Percentiles rank a stretch among this genome's conserved stretches.
These are phyloP conservation scores for Termitomyces sp. DNA, from an alignment of 768 basidiomycete species.

Conservation along the genomic window DNA sequence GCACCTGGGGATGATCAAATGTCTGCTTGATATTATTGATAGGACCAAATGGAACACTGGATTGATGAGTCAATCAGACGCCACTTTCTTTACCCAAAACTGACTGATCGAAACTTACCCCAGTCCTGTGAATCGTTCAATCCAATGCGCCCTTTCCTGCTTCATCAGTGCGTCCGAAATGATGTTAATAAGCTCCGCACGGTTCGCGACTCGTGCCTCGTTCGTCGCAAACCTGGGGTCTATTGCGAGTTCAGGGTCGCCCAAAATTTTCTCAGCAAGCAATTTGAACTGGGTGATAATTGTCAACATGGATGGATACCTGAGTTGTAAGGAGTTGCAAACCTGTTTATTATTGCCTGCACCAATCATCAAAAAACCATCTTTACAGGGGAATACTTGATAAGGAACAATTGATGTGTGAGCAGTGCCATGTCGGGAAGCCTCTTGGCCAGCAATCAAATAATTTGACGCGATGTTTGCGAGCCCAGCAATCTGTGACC, in stretches of 20 bases:
- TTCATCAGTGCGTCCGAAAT: slow-evolving; percentile 61
- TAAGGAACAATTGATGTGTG: slow-evolving; percentile 95
- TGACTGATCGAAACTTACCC: slow-evolving; percentile 47
- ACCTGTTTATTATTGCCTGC: slow-evolving; percentile 90
- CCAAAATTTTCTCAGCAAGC: slow-evolving; percentile 61
- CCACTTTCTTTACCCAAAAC: not conserved
- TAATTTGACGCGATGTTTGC: slow-evolving; percentile 94
- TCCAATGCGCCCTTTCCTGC: slow-evolving; percentile 68
- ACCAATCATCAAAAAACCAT: slow-evolving; percentile 91
- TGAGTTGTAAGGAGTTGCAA: not conserved
- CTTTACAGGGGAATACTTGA: slow-evolving; percentile 83
- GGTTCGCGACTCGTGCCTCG: slow-evolving; percentile 69
- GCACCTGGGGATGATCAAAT: slow-evolving; percentile 78
- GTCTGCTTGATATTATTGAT: slow-evolving; percentile 91
- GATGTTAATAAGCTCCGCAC: slow-evolving; percentile 61
- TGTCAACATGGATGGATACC: not conserved
- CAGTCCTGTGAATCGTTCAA: slow-evolving; percentile 67
- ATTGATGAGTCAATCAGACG: not conserved
- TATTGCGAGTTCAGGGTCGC: slow-evolving; percentile 51
- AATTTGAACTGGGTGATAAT: slow-evolving; percentile 55
- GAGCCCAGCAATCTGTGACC: slow-evolving; percentile 74
- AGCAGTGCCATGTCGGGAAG: slow-evolving; percentile 82
- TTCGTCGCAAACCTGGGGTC: slow-evolving; percentile 74
- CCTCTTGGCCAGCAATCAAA: slow-evolving; percentile 82
- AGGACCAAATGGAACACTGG: slow-evolving; percentile 80